phyloP scores from a whole-genome alignment of 225 moss, liverwort and hornwort species.

The Antitrichia curtipendula region DNA sequence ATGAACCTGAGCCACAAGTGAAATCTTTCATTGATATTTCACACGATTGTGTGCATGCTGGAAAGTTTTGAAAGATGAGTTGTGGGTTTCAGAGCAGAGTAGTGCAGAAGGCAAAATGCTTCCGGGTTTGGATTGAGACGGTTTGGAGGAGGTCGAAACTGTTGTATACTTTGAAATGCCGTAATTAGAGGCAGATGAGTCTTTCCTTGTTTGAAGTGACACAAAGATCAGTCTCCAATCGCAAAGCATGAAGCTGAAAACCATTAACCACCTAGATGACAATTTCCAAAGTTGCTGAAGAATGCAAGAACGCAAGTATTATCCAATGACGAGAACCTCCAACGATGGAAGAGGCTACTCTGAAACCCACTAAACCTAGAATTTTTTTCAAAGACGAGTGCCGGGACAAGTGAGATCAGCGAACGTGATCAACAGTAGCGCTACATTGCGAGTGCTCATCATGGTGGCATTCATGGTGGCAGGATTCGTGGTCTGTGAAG shows the following conservation, averaged over 20 bases:
- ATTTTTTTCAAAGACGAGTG: too few species aligned
- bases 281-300: background rate
- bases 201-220: background rate
- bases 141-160: background rate
- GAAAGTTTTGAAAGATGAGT: background rate
- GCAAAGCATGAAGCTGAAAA: background rate
- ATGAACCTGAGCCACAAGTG: background rate
- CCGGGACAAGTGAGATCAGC: background rate
- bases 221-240: background rate
- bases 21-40: background rate
- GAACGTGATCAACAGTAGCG: background rate
- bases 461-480: background rate
- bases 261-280: background rate
- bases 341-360: background rate
- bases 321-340: background rate
- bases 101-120: background rate
- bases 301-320: background rate
- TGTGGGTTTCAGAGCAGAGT: background rate
- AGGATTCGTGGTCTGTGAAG: background rate
- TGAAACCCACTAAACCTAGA: background rate
- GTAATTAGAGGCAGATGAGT: background rate
- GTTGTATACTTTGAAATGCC: background rate
- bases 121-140: background rate
- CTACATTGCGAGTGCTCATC: background rate
- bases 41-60: background rate